Percentiles rank a stretch among this genome's conserved stretches.
These are phyloP conservation scores for Cardamine resedifolia DNA, from an alignment of 345 rosid genomes.

Conservation along the genomic window DNA sequence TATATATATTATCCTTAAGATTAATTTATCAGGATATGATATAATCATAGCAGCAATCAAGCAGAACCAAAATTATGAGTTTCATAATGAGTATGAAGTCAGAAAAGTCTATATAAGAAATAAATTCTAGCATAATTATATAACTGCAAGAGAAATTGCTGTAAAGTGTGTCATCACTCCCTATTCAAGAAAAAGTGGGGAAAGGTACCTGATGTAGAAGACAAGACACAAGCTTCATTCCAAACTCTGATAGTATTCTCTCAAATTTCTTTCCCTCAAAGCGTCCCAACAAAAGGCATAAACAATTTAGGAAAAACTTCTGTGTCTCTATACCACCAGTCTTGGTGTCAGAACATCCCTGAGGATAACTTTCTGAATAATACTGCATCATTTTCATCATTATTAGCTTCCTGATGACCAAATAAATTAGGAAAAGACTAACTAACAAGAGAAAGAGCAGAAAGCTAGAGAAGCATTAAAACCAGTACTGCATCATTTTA, in stretches of 20 bases:
- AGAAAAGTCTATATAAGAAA: neutral
- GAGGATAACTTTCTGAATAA: conserved; percentile 52
- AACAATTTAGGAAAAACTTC: conserved; percentile 76
- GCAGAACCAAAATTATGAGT: conserved; percentile 10
- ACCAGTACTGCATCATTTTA: conserved; percentile 9
- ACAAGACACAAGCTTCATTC: conserved; percentile 58
- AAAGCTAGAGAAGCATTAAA: conserved; percentile 21
- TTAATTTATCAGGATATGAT: neutral
- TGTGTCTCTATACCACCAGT: conserved; percentile 61
- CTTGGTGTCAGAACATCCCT: conserved; percentile 47
- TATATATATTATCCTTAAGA: neutral
- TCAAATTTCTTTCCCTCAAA: conserved; percentile 66
- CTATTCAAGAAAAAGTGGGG: neutral
- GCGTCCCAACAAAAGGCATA: conserved; percentile 92
- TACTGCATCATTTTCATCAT: conserved; percentile 48
- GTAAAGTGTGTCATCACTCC: conserved; percentile 17
- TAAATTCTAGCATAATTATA: neutral
- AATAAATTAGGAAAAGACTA: conserved; percentile 22
- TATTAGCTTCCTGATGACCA: conserved; percentile 36
- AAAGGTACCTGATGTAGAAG: conserved; percentile 71
- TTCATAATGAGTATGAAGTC: conserved; percentile 5
- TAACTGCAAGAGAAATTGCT: conserved; percentile 9
- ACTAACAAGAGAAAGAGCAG: neutral
- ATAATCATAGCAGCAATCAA: conserved; percentile 8
- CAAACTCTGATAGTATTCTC: conserved; percentile 53